A percentile compares a stretch with the other conserved stretches of the same genome.
These are phyloP conservation scores for Usnea hakonensis DNA, from an alignment of 495 filamentous ascomycete genomes.

Conservation along the genomic window DNA sequence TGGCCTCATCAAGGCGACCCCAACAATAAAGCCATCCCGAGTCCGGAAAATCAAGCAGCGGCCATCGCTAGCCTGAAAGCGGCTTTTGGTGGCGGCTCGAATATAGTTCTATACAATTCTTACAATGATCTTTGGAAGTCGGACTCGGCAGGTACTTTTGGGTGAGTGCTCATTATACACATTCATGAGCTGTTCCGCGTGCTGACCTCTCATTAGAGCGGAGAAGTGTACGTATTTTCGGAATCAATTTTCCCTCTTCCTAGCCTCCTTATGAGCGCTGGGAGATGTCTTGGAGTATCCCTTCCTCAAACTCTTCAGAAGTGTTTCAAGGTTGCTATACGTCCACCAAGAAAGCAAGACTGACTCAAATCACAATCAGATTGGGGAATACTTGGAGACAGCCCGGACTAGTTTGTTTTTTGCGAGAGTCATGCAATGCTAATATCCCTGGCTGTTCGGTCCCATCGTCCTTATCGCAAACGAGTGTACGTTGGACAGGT, in stretches of 20 bases:
- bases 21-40: constrained; percentile 59
- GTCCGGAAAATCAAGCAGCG: constrained; percentile 49
- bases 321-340: too few species aligned
- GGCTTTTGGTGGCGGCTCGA: constrained; percentile 38
- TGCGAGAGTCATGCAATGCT: not conserved
- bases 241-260: too few species aligned
- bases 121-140: constrained; percentile 76
- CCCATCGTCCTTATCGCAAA: not conserved
- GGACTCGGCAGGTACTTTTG: constrained; percentile 54
- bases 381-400: not conserved
- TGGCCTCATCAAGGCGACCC: constrained; percentile 64
- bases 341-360: too few species aligned
- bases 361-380: too few species aligned
- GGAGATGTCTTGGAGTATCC: too few species aligned
- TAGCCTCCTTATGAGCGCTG: too few species aligned
- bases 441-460: not conserved
- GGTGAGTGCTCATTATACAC: not conserved
- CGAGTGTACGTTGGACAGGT: not conserved
- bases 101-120: constrained; percentile 63
- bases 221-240: too few species aligned
- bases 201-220: not conserved
- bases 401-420: not conserved
- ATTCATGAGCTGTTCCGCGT: not conserved
- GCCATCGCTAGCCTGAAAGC: constrained; percentile 57
- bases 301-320: too few species aligned